Base-by-base conservation (phyloP, 2,329 filamentous ascomycete species). In the Venturia aucupariae region DNA sequence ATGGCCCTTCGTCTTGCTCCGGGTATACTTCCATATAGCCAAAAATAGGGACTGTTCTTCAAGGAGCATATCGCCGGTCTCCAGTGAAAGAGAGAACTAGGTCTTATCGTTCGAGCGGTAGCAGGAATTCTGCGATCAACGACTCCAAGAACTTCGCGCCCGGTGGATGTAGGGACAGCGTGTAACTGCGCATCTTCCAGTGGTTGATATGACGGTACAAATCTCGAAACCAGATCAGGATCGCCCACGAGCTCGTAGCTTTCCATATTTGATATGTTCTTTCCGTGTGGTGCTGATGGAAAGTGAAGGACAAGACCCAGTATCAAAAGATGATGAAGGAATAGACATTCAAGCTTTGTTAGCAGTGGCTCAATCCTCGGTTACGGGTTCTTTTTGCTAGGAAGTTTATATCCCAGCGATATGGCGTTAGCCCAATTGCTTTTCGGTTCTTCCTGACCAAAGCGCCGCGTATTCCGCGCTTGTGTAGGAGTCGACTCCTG, bases 1-100 rank as follows among this genome's bases (percentile, higher is more conserved):
- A 67, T 70, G 6, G 44, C n/a, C n/a, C 69, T 71, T 69, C 51
- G 69, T 68, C 59, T 69, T 70, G 44, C 67, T 68, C 30, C 65
- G 24, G 19, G 44, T 46, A 24, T 46, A 22, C n/a, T 46, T 22
- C 44, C n/a, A 22, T 46, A 46, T 24, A 46, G 44, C 44, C n/a
- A 17, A 46, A 46, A 22, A 22, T 46, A 46, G 11, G 44, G 44
- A 11, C n/a, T 46, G 44, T 46, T 46, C 44, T 46, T 46, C 19
- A 46, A 5, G 19, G 44, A 46, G 44, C 17, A 46, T 46, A 46
- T 11, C 19, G 44, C 44, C 44, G 24, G n/a, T 46, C 8, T 7
- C 44, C 44, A 46, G 17, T 7, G 7, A 4, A 22, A 10, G n/a
- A 11, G n/a, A 11, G 44, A 46, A 10, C 2, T 17, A 46, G 44